A percentile compares a stretch with the other conserved stretches of the same genome.
Evolutionary conservation across 1,284 basidiomycete genomes (phyloP).

Genomic region (Ustilago cynodontis): DNA sequence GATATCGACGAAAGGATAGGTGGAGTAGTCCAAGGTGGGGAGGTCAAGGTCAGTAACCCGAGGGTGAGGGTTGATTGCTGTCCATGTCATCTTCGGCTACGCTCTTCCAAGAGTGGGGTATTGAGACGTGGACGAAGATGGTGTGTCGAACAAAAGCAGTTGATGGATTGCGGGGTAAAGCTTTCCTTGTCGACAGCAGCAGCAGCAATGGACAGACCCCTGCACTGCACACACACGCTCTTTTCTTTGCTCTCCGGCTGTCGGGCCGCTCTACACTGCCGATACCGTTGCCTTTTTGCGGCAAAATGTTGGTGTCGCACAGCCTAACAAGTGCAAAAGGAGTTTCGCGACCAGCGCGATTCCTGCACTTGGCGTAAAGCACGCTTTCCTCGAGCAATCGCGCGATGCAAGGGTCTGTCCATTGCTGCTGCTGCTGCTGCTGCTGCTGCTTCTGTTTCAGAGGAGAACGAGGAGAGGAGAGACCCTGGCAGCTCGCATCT

Average conservation of each 20-base stretch:
- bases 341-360: background rate
- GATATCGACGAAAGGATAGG: slow-evolving; percentile 44
- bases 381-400: background rate
- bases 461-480: background rate
- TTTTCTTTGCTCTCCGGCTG: background rate
- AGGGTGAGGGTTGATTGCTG: slow-evolving; percentile 49
- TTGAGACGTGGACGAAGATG: background rate
- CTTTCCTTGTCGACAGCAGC: background rate
- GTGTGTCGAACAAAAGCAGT: too few species aligned
- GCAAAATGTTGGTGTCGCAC: too few species aligned
- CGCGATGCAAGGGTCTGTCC: slow-evolving; percentile 2
- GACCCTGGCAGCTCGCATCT: slow-evolving; percentile 1
- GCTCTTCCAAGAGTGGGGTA: background rate
- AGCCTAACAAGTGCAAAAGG: too few species aligned
- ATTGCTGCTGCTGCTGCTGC: background rate
- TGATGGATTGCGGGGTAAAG: background rate
- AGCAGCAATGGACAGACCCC: background rate
- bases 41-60: slow-evolving; percentile 40
- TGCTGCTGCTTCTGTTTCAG: background rate
- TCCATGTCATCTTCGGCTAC: slow-evolving; percentile 14
- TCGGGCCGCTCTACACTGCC: background rate
- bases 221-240: background rate
- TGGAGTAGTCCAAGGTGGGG: slow-evolving; percentile 35
- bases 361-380: background rate
- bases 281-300: background rate